Conservation (phyloP, 768 basidiomycete species). For the Zangia roseola region DNA sequence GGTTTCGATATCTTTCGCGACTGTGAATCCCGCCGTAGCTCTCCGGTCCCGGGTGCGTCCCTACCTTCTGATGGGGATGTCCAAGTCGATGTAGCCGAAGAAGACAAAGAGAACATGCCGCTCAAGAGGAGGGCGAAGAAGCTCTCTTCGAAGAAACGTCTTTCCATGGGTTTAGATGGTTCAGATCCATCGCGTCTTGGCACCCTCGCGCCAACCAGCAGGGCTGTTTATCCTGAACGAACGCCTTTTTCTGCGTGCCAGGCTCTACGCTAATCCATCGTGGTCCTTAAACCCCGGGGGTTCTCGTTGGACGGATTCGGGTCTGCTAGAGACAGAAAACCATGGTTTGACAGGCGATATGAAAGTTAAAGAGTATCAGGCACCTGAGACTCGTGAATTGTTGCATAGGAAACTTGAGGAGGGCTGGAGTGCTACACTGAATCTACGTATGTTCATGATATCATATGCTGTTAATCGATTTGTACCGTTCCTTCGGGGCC, state of each 20-base stretch:
- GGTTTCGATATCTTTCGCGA: constrained; percentile 63
- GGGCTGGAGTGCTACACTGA: constrained; percentile 5
- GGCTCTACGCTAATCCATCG: constrained; percentile 18
- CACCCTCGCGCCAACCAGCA: constrained; percentile 7
- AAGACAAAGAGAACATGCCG: constrained; percentile 61
- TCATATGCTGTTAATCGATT: constrained; percentile 31
- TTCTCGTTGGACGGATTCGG: neutral
- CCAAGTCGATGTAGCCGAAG: constrained; percentile 23
- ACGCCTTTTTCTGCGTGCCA: constrained; percentile 15
- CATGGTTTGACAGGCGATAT: neutral
- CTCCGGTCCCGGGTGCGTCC: neutral
- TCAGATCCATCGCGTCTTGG: constrained; percentile 3
- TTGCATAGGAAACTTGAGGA: neutral
- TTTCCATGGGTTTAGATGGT: constrained; percentile 1
- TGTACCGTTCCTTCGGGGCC: constrained; percentile 27
- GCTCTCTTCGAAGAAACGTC: constrained; percentile 26
- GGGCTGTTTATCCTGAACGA: constrained; percentile 11
- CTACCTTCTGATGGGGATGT: constrained; percentile 1
- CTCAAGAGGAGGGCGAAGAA: constrained; percentile 50
- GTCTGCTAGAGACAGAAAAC: neutral
- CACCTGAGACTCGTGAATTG: neutral
- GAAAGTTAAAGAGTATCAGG: neutral
- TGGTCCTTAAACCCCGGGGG: neutral
- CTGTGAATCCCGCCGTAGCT: constrained; percentile 14
- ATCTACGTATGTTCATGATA: constrained; percentile 28